Evolutionary conservation across 176 grass and related monocot genomes (phyloP), one percentile per base, ranked within the genome.

Genomic region (Guadua angustifolia): DNA sequence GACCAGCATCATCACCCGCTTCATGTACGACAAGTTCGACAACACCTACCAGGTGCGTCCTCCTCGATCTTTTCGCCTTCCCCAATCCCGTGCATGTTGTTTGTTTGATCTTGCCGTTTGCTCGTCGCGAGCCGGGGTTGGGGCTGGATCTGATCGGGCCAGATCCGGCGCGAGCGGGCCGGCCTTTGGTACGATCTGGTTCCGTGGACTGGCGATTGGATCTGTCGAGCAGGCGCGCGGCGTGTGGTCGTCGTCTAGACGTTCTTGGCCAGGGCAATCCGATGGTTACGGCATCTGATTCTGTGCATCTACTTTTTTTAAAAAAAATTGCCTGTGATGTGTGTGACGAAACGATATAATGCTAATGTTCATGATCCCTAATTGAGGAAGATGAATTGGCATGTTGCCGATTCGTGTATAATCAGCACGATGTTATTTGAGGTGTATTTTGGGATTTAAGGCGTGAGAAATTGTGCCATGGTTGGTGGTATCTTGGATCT

Each of bases 11-110:
- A 96, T 96, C 83, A 96, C 94, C 61, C 83, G 94, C 44, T 96
- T 96, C 88, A 96, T 96, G 94, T 96, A 96, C 77, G 94, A 96
- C 88, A 96, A 96, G 88, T 96, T 96, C 86, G 94, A 96, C 80
- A 96, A 96, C 89, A 91, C 89, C 68, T 91, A 91, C 85, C 89
- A 91, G 89, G 89, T 86, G 21, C 60, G 79, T 16, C 10, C 19
- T 9, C 17, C 51, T 73, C 46, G 39, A 16, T 18, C 47, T 4
- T 32, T 3, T 38, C 21, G 9, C 43, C 38, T n/a, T 35, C 24
- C 46, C 21, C 24, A 52, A 44, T 47, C 85, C 59, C 17, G 57
- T 9, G 69, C 18, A 7, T 33, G 45, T 29, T 42, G 11, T 25
- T 4, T 9, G 21, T 35, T 42, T 64, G 65, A 35, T 75, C 35